Conservation (phyloP, 108 stramenopile species). For the Discostella stelligeroides region DNA sequence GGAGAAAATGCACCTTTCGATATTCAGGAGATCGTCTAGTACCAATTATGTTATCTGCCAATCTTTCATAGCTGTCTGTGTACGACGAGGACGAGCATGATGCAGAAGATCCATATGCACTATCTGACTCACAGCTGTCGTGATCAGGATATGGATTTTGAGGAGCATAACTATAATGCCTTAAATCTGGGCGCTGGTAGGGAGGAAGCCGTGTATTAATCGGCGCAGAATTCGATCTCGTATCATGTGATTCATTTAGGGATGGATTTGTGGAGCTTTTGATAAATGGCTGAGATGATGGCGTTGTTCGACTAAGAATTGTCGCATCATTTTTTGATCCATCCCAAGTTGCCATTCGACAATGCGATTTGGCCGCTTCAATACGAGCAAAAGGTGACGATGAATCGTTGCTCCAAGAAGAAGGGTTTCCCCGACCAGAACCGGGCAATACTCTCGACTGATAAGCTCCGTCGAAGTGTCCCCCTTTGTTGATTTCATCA, state of each 20-base stretch:
- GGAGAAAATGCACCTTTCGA: constrained; percentile 11
- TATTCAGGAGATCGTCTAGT: constrained; percentile 13
- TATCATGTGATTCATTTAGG: too few relatives aligned
- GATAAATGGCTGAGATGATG: too few relatives aligned
- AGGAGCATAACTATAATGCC: constrained; percentile 4
- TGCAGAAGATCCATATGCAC: constrained; percentile 17
- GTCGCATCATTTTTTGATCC: too few relatives aligned
- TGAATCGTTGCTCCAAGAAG: constrained; percentile 4
- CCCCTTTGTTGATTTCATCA: constrained; percentile 56
- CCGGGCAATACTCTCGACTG: too few relatives aligned
- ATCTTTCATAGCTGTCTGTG: constrained; percentile 6
- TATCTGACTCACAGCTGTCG: constrained; percentile 12
- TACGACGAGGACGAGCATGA: constrained; percentile 28
- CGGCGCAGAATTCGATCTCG: too few relatives aligned
- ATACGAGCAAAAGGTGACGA: background rate
- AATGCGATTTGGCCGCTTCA: background rate
- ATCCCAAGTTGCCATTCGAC: background rate
- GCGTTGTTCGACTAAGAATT: too few relatives aligned
- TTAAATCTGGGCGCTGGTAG: background rate
- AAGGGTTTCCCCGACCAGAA: constrained; percentile 4
- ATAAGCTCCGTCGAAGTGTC: too few relatives aligned
- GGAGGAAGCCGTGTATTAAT: background rate
- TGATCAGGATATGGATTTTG: constrained; percentile 3
- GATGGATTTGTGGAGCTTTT: too few relatives aligned
- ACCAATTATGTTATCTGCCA: constrained; percentile 2